A percentile compares a stretch with the other conserved stretches of the same genome.
These are phyloP conservation scores for Phytopythium aichiense DNA, from an alignment of 352 stramenopile genomes.

Conservation along the genomic window DNA sequence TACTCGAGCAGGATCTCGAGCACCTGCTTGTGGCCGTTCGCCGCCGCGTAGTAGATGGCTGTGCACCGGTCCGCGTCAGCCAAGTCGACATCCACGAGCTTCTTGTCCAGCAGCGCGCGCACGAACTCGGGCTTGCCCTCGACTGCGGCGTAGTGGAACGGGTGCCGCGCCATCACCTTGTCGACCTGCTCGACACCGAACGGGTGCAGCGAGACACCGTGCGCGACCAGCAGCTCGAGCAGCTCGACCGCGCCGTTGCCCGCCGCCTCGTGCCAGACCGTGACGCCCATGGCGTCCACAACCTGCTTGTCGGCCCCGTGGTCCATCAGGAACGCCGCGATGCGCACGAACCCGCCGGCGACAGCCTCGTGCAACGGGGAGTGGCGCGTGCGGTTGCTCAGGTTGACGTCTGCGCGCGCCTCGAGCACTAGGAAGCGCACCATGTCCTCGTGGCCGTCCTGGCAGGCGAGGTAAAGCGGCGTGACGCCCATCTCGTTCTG, in stretches of 20 bases:
- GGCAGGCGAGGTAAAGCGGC: constrained; percentile 59
- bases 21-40: constrained; percentile 56
- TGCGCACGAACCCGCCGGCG: constrained; percentile 36
- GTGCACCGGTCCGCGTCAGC: constrained; percentile 59
- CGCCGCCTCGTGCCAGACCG: constrained; percentile 75
- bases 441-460: constrained; percentile 47
- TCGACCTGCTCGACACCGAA: constrained; percentile 47
- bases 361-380: constrained; percentile 66
- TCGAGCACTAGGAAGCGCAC: constrained; percentile 39
- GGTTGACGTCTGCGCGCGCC: constrained; percentile 48
- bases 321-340: constrained; percentile 48
- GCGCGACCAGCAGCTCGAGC: constrained; percentile 50
- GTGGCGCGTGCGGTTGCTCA: constrained; percentile 59
- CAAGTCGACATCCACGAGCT: constrained; percentile 68
- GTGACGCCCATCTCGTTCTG: constrained; percentile 81
- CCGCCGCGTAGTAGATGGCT: constrained; percentile 69
- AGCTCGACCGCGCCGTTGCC: constrained; percentile 53
- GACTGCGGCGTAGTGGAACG: constrained; percentile 78
- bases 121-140: constrained; percentile 62
- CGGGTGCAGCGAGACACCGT: constrained; percentile 43
- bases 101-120: constrained; percentile 36
- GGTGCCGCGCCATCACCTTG: constrained; percentile 74
- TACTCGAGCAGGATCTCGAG: constrained; percentile 41
- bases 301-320: constrained; percentile 60
- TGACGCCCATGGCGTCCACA: constrained; percentile 76